phyloP scores from a whole-genome alignment of 805 yeast genomes.

The Candida patagonica region DNA sequence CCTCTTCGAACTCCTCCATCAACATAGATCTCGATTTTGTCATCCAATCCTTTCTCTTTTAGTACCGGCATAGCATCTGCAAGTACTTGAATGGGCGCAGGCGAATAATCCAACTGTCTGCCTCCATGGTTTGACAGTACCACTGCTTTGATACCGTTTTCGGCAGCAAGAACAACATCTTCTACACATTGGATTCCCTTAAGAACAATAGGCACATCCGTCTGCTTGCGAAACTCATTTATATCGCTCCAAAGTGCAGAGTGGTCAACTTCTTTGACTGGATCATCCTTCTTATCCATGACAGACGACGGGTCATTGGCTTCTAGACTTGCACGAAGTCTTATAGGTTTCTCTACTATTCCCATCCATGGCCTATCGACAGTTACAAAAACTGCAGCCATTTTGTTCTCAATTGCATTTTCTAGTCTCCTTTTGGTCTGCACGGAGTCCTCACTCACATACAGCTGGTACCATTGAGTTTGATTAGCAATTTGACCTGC shows the following conservation, averaged over 20 bases:
- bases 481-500: constrained; percentile 19
- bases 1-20: constrained; percentile 67
- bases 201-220: constrained; percentile 39
- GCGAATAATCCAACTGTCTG: constrained; percentile 54
- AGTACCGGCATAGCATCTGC: constrained; percentile 38
- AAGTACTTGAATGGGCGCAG: constrained; percentile 53
- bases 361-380: constrained; percentile 50
- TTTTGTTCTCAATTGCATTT: constrained; percentile 25
- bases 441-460: constrained; percentile 23
- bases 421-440: constrained; percentile 19
- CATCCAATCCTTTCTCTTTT: no score
- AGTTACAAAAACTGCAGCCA: constrained; percentile 42
- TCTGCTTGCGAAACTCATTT: constrained; percentile 23
- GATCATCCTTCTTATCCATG: constrained; percentile 20
- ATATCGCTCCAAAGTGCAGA: constrained; percentile 23
- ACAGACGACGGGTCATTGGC: constrained; percentile 32
- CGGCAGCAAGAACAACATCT: constrained; percentile 50
- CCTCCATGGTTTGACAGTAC: constrained; percentile 72
- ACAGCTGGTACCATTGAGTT: constrained; percentile 23
- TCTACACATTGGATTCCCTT: constrained; percentile 64
- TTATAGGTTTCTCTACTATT: no score
- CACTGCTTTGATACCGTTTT: constrained; percentile 46
- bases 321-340: constrained; percentile 39
- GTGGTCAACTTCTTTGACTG: constrained; percentile 16
- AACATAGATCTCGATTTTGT: constrained; percentile 44